Evolutionary conservation across 2,329 filamentous ascomycete genomes (phyloP).

Genomic region (Sporothrix pseudoabietina): DNA sequence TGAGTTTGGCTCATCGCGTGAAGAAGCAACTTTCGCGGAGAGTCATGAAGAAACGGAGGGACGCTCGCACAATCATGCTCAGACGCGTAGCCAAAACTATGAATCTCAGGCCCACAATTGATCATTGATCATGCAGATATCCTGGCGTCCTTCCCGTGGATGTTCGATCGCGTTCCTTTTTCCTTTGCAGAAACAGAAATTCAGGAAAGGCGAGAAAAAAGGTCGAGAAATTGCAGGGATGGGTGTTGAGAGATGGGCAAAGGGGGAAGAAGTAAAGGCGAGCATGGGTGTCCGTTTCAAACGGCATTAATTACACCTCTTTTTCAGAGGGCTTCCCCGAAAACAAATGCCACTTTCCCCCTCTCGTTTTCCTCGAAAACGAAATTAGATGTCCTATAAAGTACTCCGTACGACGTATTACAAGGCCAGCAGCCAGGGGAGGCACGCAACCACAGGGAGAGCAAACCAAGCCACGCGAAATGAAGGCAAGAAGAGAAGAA

Average conservation of each 20-base stretch:
- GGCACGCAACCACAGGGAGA: not conserved
- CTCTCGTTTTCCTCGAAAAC: conserved; percentile 1
- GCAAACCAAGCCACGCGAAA: conserved; percentile 23
- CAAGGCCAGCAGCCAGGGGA: not conserved
- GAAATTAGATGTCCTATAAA: not conserved
- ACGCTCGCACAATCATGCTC: not conserved
- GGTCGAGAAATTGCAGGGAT: conserved; percentile 27
- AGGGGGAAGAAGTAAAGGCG: not conserved
- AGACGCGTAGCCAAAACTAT: not conserved
- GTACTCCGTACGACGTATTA: not conserved
- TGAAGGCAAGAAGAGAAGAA: not conserved
- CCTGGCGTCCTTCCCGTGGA: not conserved
- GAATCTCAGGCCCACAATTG: not conserved
- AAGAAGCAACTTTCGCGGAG: not conserved
- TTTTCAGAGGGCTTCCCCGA: not conserved
- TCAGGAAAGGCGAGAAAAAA: not conserved
- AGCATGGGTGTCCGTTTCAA: conserved; percentile 9
- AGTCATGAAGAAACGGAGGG: not conserved
- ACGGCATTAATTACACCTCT: not conserved
- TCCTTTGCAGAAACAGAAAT: not conserved
- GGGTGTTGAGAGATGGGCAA: not conserved
- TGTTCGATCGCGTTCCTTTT: not conserved
- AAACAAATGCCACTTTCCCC: not conserved
- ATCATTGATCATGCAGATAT: not conserved
- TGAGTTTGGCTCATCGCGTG: too few species aligned